phyloP scores from a whole-genome alignment of 129 eudicot species.

The Sambucus nigra region DNA sequence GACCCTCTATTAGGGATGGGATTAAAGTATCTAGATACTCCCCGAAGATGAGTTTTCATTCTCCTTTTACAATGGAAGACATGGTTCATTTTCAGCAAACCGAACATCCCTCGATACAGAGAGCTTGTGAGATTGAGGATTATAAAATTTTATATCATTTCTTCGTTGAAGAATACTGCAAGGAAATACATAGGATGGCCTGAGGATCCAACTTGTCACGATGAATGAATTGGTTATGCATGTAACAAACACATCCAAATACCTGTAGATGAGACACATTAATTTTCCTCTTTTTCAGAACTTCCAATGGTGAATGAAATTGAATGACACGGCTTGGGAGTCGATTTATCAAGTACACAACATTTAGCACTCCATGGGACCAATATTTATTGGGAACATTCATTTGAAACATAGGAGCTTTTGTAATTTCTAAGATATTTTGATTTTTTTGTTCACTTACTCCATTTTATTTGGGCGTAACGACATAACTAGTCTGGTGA shows the following conservation, averaged over 20 bases:
- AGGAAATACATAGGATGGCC: background rate
- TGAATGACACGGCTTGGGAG: background rate
- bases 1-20: too few relatives aligned
- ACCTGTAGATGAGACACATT: background rate
- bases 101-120: too few relatives aligned
- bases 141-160: too few relatives aligned
- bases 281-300: background rate
- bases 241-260: background rate
- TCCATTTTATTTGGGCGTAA: background rate
- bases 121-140: too few relatives aligned
- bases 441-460: background rate
- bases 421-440: background rate
- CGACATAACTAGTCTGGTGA: constrained; percentile 1
- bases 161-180: too few relatives aligned
- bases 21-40: too few relatives aligned
- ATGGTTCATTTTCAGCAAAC: too few relatives aligned
- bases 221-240: background rate
- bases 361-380: background rate
- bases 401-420: background rate
- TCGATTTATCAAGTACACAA: background rate
- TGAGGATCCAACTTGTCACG: background rate
- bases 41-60: too few relatives aligned
- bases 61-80: too few relatives aligned
- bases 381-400: background rate
- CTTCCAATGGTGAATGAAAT: background rate